Evolutionary conservation across 83 land plant genomes (phyloP).

Genomic region (Picea abies): DNA sequence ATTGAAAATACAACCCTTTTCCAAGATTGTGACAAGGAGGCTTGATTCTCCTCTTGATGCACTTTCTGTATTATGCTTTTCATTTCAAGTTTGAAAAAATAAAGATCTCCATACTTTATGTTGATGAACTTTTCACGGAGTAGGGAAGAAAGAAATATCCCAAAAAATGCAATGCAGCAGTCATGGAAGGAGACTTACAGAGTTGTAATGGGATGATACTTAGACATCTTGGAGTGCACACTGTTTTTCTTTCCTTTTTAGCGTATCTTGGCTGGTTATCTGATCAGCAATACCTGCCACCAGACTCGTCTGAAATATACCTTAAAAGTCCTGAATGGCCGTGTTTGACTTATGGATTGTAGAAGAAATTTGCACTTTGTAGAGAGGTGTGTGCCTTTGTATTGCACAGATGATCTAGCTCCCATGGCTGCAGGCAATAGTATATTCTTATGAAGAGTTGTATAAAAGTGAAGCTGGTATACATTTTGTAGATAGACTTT

Average conservation of each 20-base stretch:
- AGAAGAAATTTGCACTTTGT: conserved; percentile 17
- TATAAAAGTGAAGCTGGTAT: conserved; percentile 16
- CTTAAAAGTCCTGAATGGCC: background rate
- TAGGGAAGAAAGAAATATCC: background rate
- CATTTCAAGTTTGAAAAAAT: conserved; percentile 8
- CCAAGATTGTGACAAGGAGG: conserved; percentile 10
- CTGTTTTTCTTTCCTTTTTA: background rate
- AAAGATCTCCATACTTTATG: background rate
- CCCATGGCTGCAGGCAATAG: conserved; percentile 9
- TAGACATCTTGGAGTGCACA: background rate
- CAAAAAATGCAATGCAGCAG: background rate
- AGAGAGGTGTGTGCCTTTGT: conserved; percentile 14
- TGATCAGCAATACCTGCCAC: conserved; percentile 1
- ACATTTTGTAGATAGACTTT: conserved; percentile 18
- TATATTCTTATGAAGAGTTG: conserved; percentile 19
- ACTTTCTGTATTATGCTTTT: conserved; percentile 12
- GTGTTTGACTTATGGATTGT: background rate
- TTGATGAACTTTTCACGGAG: conserved; percentile 6
- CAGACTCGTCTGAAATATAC: background rate
- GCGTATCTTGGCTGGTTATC: background rate
- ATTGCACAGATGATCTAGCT: conserved; percentile 12
- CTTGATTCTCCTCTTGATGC: background rate
- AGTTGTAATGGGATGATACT: background rate
- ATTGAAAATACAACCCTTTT: conserved; percentile 11
- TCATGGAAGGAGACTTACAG: background rate